A percentile compares a stretch with the other conserved stretches of the same genome.
These are phyloP conservation scores for Sporothrix brasiliensis DNA, from an alignment of 2,329 filamentous ascomycete species.

Conservation along the genomic window DNA sequence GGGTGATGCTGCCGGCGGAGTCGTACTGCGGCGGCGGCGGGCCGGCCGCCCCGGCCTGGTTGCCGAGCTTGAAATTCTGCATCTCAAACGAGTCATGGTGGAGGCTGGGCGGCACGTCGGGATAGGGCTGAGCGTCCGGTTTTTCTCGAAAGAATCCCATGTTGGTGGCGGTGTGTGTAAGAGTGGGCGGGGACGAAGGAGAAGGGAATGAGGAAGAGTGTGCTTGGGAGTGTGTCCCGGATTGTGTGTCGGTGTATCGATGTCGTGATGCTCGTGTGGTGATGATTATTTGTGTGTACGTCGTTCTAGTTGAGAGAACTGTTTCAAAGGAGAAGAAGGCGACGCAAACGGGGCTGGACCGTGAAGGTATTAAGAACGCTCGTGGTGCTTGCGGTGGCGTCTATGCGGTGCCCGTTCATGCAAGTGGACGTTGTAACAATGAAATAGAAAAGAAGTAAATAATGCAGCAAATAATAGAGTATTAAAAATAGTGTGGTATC, in stretches of 20 bases:
- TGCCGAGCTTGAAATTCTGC: slow-evolving; percentile 45
- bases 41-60: slow-evolving; percentile 8
- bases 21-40: slow-evolving; percentile 42
- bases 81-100: slow-evolving; percentile 43
- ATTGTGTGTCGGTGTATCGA: background rate
- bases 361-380: slow-evolving; percentile 19
- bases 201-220: background rate
- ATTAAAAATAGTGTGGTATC: slow-evolving; percentile 8
- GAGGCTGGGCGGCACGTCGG: slow-evolving; percentile 42
- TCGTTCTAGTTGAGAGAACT: background rate
- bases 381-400: background rate
- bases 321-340: background rate
- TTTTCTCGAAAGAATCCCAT: slow-evolving; percentile 41
- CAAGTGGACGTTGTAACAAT: background rate
- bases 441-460: background rate
- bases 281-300: background rate
- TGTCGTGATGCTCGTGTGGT: background rate
- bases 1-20: slow-evolving; percentile 73
- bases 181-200: background rate
- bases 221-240: background rate
- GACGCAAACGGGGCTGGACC: slow-evolving; percentile 1
- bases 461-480: background rate
- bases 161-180: background rate
- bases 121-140: slow-evolving; percentile 36
- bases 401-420: background rate